phyloP scores from a whole-genome alignment of 1,139 yeast species.

The Saccharomyces hybrid region DNA sequence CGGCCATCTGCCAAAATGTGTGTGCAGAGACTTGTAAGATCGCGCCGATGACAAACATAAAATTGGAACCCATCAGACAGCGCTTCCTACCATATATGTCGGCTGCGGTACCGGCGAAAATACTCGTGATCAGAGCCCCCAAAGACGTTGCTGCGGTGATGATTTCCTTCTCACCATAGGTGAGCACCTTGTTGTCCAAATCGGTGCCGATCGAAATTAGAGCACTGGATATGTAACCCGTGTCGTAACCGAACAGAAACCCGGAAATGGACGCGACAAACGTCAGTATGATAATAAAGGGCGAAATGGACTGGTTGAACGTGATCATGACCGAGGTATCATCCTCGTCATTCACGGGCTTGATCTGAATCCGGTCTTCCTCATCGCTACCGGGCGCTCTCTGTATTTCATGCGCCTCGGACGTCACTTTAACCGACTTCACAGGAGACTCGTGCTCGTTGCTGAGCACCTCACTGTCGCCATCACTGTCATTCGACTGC shows the following conservation, averaged over 20 bases:
- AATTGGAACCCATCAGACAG: constrained; percentile 70
- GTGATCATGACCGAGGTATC: constrained; percentile 37
- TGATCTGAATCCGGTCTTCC: constrained; percentile 24
- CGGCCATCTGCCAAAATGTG: constrained; percentile 84
- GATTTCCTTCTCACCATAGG: constrained; percentile 75
- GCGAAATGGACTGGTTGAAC: constrained; percentile 48
- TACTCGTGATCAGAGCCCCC: constrained; percentile 79
- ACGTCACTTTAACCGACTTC: neutral
- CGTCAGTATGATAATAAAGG: constrained; percentile 61
- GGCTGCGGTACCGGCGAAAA: constrained; percentile 71
- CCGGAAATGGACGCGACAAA: constrained; percentile 85
- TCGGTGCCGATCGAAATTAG: constrained; percentile 77
- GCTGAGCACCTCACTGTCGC: neutral
- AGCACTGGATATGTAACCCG: constrained; percentile 92
- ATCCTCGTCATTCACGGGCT: constrained; percentile 39
- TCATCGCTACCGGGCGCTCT: constrained; percentile 2
- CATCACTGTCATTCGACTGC: neutral
- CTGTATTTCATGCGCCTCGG: neutral
- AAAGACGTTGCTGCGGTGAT: constrained; percentile 91
- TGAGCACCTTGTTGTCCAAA: constrained; percentile 46
- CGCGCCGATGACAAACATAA: constrained; percentile 76
- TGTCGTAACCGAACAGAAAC: constrained; percentile 93
- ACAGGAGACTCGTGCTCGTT: neutral
- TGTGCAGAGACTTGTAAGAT: constrained; percentile 73
- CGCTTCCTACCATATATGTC: constrained; percentile 78